Conservation (phyloP, 192 early-diverging fungal species). For the Backusella psychrophila region DNA sequence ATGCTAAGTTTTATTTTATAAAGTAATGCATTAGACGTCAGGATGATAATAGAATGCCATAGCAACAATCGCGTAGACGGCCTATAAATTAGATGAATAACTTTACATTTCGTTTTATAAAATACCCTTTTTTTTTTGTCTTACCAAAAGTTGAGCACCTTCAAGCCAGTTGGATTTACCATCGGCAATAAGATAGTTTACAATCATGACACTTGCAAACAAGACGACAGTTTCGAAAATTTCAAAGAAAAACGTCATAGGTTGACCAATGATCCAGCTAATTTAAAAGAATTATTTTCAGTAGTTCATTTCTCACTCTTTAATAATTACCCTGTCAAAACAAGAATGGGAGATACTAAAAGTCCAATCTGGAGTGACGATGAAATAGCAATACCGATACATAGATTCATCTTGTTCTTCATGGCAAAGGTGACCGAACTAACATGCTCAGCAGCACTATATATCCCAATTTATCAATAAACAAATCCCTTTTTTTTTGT, state of each 20-base stretch:
- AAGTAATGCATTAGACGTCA: neutral
- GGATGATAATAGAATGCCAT: slow-evolving; percentile 81
- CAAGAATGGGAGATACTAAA: slow-evolving; percentile 66
- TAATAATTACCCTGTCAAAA: slow-evolving; percentile 57
- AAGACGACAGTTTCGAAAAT: slow-evolving; percentile 79
- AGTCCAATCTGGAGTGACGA: slow-evolving; percentile 79
- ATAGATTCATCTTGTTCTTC: slow-evolving; percentile 87
- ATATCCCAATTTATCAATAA: slow-evolving; percentile 9
- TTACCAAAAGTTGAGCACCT: slow-evolving; percentile 75
- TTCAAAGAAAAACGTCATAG: slow-evolving; percentile 83
- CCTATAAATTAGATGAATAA: slow-evolving; percentile 10
- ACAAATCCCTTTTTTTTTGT: neutral
- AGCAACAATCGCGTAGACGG: slow-evolving; percentile 80
- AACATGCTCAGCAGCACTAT: slow-evolving; percentile 65
- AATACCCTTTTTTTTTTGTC: neutral
- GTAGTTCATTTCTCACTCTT: no score
- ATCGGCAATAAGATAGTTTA: slow-evolving; percentile 77
- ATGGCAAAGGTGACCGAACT: slow-evolving; percentile 83
- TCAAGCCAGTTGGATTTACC: slow-evolving; percentile 93
- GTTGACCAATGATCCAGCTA: slow-evolving; percentile 72
- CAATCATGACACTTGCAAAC: slow-evolving; percentile 77
- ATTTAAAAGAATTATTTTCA: no score
- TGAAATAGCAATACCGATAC: slow-evolving; percentile 50
- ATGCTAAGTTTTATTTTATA: neutral
- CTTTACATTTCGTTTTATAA: neutral